Percentiles rank a stretch among this genome's conserved stretches.
Conservation (phyloP, 2,329 filamentous ascomycete species). For the Talaromyces islandicus region DNA sequence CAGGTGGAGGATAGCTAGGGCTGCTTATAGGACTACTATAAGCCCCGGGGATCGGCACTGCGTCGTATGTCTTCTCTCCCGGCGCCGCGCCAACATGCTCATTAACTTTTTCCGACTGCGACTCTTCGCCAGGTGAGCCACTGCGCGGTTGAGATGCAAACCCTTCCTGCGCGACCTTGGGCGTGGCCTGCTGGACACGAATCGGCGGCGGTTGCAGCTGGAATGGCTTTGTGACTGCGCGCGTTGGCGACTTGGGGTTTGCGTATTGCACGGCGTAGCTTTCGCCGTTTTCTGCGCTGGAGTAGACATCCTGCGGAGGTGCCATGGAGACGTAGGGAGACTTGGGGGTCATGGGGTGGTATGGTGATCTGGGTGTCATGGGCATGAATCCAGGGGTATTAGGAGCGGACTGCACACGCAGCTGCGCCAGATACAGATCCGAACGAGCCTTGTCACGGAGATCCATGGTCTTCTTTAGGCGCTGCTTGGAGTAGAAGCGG, state of each 20-base stretch:
- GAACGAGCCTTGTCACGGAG: conserved; percentile 87
- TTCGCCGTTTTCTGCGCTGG: conserved; percentile 50
- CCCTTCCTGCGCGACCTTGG: conserved; percentile 57
- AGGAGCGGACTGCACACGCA: conserved; percentile 79
- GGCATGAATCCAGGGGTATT: conserved; percentile 82
- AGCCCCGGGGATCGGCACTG: conserved; percentile 82
- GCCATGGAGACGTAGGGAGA: background rate
- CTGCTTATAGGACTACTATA: conserved; percentile 51
- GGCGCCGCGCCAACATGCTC: conserved; percentile 65
- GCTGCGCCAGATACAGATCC: conserved; percentile 86
- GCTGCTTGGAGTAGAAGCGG: conserved; percentile 93
- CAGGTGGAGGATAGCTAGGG: conserved; percentile 1
- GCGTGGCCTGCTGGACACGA: conserved; percentile 72
- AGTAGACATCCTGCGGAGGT: conserved; percentile 34
- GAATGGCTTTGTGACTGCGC: conserved; percentile 56
- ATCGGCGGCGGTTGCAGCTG: conserved; percentile 78
- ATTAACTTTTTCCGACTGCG: conserved; percentile 43
- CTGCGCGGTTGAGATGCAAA: conserved; percentile 47
- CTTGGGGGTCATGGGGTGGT: conserved; percentile 29
- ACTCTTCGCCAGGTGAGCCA: conserved; percentile 21
- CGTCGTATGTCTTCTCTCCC: conserved; percentile 76
- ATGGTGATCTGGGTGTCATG: conserved; percentile 54
- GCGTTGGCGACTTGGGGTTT: conserved; percentile 59
- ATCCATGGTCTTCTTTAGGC: conserved; percentile 95
- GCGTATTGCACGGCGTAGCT: conserved; percentile 43